A percentile compares a stretch with the other conserved stretches of the same genome.
Evolutionary conservation across 768 basidiomycete species (phyloP).

Genomic region (Hygrophorus pudorinus): DNA sequence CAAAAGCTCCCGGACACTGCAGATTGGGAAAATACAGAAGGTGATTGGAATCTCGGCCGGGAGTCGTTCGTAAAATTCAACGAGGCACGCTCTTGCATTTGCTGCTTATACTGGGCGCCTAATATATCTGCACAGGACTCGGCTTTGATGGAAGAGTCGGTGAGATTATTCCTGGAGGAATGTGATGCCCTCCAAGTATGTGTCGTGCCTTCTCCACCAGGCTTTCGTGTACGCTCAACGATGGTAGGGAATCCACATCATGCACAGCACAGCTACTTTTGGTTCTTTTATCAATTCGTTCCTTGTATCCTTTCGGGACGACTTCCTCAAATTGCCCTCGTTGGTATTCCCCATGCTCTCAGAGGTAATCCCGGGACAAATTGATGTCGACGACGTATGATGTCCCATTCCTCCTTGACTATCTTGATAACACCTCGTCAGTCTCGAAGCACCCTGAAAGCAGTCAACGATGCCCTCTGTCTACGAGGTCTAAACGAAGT

Average conservation of each 20-base stretch:
- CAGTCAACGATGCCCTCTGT: constrained; percentile 56
- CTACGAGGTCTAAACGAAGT: constrained; percentile 40
- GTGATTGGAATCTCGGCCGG: constrained; percentile 47
- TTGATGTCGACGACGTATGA: constrained; percentile 33
- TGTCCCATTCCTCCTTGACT: constrained; percentile 4
- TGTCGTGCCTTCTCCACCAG: neutral
- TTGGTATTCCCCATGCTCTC: constrained; percentile 53
- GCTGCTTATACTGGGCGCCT: neutral
- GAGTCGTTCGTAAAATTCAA: constrained; percentile 45
- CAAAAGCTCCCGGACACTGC: constrained; percentile 52
- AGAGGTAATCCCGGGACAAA: constrained; percentile 20
- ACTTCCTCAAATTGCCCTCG: constrained; percentile 52
- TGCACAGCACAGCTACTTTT: constrained; percentile 51
- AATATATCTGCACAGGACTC: constrained; percentile 30
- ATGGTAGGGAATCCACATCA: constrained; percentile 57
- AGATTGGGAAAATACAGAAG: constrained; percentile 42
- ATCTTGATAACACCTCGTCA: constrained; percentile 14
- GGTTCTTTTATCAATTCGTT: constrained; percentile 57
- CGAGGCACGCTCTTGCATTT: constrained; percentile 29
- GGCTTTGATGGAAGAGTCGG: constrained; percentile 59
- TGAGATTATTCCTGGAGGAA: constrained; percentile 64
- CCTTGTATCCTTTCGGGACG: constrained; percentile 54
- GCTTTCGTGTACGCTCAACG: neutral
- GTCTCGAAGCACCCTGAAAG: constrained; percentile 27
- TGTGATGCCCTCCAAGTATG: constrained; percentile 64